Conservation (phyloP, 2,329 filamentous ascomycete species). For the Botrytis squamosa region DNA sequence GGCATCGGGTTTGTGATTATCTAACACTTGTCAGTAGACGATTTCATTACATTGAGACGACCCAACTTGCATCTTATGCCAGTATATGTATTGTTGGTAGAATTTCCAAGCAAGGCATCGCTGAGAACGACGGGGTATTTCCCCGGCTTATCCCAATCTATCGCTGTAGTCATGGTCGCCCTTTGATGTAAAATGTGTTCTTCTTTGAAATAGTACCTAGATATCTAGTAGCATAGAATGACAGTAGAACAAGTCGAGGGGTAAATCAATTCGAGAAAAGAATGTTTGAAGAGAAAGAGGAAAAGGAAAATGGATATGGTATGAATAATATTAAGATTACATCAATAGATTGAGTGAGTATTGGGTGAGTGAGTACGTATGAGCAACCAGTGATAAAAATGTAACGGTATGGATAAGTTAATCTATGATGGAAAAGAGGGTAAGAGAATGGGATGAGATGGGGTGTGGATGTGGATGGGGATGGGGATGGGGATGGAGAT, state of each 20-base stretch:
- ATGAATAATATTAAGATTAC: background rate
- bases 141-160: constrained; percentile 60
- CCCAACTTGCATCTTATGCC: constrained; percentile 55
- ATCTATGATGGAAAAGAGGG: background rate
- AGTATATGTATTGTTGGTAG: constrained; percentile 58
- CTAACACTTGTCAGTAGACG: constrained; percentile 42
- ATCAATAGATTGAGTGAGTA: background rate
- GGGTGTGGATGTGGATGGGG: background rate
- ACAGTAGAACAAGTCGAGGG: background rate
- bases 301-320: background rate
- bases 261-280: background rate
- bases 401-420: background rate
- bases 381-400: background rate
- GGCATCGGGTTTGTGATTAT: constrained; percentile 60
- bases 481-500: background rate
- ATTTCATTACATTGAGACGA: background rate
- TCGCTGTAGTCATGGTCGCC: constrained; percentile 33
- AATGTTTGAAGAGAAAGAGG: background rate
- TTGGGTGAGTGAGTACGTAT: background rate
- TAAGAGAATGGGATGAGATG: background rate
- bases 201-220: background rate
- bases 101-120: constrained; percentile 57
- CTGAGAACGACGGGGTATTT: constrained; percentile 65
- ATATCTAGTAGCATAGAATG: background rate
- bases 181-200: background rate